Evolutionary conservation across 192 early-diverging fungal species (phyloP).

Genomic region (Podila horticola): DNA sequence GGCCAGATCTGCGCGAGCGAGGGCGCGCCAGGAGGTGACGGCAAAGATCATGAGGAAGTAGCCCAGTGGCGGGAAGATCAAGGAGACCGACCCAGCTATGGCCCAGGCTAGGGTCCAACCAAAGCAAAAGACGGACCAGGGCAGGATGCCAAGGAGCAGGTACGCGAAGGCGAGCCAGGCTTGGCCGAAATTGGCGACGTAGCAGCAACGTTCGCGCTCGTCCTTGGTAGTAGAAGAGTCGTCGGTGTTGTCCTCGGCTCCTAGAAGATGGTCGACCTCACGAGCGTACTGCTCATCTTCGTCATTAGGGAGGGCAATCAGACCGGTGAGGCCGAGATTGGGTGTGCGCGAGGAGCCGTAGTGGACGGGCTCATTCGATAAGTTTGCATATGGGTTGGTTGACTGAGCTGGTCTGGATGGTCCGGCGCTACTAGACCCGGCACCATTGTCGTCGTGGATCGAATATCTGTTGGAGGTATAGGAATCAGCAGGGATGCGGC

Average conservation of each 20-base stretch:
- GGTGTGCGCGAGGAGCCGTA: constrained; percentile 9
- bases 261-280: constrained; percentile 17
- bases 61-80: constrained; percentile 34
- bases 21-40: constrained; percentile 41
- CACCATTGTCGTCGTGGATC: background rate
- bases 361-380: background rate
- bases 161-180: constrained; percentile 28
- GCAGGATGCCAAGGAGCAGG: constrained; percentile 14
- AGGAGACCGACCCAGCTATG: constrained; percentile 5
- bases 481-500: constrained; percentile 28
- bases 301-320: constrained; percentile 9
- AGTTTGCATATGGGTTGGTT: too few relatives aligned
- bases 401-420: background rate
- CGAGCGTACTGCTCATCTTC: constrained; percentile 20
- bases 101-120: constrained; percentile 26
- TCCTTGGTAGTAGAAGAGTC: background rate
- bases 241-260: background rate
- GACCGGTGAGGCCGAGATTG: constrained; percentile 15
- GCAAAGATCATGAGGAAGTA: constrained; percentile 24
- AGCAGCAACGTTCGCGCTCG: constrained; percentile 18
- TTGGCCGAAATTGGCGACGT: constrained; percentile 15
- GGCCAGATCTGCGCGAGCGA: constrained; percentile 29
- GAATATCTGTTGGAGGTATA: background rate
- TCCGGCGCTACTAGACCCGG: background rate
- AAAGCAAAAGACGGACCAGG: constrained; percentile 35